These are phyloP conservation scores for Neolentinus lepideus DNA, from an alignment of 1,284 basidiomycete genomes.

Conservation along the genomic window DNA sequence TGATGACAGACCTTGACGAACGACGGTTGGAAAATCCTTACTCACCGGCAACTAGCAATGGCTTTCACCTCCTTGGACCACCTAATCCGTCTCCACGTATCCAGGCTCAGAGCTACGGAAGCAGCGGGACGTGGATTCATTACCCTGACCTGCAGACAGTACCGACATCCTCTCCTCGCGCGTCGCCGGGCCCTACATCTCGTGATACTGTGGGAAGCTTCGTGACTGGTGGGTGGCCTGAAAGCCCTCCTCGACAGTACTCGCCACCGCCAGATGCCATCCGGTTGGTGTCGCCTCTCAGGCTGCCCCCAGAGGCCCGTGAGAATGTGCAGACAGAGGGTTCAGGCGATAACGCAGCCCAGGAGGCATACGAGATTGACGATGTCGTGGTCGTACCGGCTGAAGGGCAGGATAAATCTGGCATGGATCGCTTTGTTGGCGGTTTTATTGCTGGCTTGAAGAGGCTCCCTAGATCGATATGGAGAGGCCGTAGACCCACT, in stretches of 20 bases:
- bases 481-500: slow-evolving; percentile 9
- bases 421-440: slow-evolving; percentile 20
- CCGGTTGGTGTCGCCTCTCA: not conserved
- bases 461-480: slow-evolving; percentile 18
- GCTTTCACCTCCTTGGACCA: not conserved
- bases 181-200: not conserved
- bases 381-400: not conserved
- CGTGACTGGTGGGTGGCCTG: not conserved
- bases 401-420: slow-evolving; percentile 6
- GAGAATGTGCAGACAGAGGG: not conserved
- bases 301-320: not conserved
- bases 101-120: not conserved
- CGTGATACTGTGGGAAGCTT: not conserved
- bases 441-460: slow-evolving; percentile 22
- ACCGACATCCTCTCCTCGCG: not conserved
- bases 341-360: not conserved
- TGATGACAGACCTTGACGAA: no score
- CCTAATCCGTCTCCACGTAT: not conserved
- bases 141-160: not conserved
- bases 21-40: no score
- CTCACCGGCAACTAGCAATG: no score
- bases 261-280: not conserved
- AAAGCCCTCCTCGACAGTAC: not conserved
- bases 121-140: not conserved
- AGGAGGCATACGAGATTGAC: not conserved